Base-by-base conservation (phyloP, 495 filamentous ascomycete genomes). In the Ascodesmis nigricans region DNA sequence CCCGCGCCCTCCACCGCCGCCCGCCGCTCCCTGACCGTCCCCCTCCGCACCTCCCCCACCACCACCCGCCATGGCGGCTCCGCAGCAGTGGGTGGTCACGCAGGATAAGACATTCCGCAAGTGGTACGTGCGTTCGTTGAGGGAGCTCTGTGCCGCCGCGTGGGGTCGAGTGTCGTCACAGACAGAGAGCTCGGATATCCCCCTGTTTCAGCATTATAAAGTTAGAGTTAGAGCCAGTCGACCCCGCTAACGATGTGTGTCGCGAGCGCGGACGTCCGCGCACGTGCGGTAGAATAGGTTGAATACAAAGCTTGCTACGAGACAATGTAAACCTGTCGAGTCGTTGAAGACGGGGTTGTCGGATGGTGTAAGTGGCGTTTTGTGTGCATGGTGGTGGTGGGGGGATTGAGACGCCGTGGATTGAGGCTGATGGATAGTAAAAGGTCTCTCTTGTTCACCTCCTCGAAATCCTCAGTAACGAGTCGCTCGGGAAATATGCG, bases 41-140 rank as follows among this genome's bases (percentile, higher is more conserved):
- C 31, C 36, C 36, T 35, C 30, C 46, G 38, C 38, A 15, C 29
- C 17, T 24, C 33, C 33, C 36, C 32, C 13, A 21, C 19, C 25
- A 31, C 42, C 44, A 46, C 45, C 45, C 44, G 35, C 45, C 38
- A 55, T 46, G 31, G 39, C 49, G 45, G 45, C 53, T 50, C 66
- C 91, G 62, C 77, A 84, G 64, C 73, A 73, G 59, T 95, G 84
- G 84, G 73, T 95, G 50, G 79, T 72, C 49, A 83, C 91, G 50
- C 84, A 95, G 61, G 76, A 93, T 55, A 97, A 95, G 67, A 97
- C 87, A n/a, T 95, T 95, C 55, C 91, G 82, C 13, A 95, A 95
- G 73, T 95, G 87, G 79, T 81, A 49, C 34, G 64, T 52, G 28
- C n/a, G n/a, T n/a, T n/a, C n/a, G n/a, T n/a, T n/a, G n/a, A n/a